Conservation (phyloP, 495 filamentous ascomycete genomes). For the Penicillium mononematosum region DNA sequence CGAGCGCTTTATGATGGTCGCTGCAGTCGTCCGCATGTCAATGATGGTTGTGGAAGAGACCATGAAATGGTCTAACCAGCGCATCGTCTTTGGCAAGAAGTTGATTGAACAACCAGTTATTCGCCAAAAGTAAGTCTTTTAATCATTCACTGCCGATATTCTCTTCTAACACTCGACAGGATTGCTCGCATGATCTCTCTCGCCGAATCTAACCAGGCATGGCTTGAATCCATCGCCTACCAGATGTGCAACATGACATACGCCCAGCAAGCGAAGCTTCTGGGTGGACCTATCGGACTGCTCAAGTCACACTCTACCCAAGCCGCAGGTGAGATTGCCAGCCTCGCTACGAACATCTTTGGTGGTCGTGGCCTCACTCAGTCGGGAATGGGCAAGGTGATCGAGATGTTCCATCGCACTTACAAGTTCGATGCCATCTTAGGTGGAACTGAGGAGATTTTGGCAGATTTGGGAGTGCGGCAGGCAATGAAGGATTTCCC, state of each 20-base stretch:
- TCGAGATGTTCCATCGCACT: conserved; percentile 79
- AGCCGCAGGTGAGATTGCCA: conserved; percentile 76
- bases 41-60: conserved; percentile 78
- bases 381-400: conserved; percentile 74
- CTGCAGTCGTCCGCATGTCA: conserved; percentile 61
- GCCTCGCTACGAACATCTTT: conserved; percentile 83
- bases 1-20: conserved; percentile 70
- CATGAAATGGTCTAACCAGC: conserved; percentile 86
- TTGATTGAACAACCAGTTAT: conserved; percentile 85
- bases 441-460: conserved; percentile 80
- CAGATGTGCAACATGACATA: conserved; percentile 89
- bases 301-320: conserved; percentile 77
- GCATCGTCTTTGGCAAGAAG: conserved; percentile 80
- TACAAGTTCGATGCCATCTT: conserved; percentile 91
- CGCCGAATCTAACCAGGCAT: conserved; percentile 77
- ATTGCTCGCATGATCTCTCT: conserved; percentile 87
- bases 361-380: conserved; percentile 80
- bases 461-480: conserved; percentile 77
- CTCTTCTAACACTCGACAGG: conserved; percentile 25
- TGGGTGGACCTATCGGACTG: conserved; percentile 80
- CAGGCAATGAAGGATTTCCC: conserved; percentile 82
- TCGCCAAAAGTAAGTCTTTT: conserved; percentile 61
- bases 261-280: conserved; percentile 67
- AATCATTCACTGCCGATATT: conserved; percentile 2
- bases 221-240: conserved; percentile 80